A percentile compares a stretch with the other conserved stretches of the same genome.
phyloP scores from a whole-genome alignment of 345 rosid genomes.

The Isatis tinctoria region DNA sequence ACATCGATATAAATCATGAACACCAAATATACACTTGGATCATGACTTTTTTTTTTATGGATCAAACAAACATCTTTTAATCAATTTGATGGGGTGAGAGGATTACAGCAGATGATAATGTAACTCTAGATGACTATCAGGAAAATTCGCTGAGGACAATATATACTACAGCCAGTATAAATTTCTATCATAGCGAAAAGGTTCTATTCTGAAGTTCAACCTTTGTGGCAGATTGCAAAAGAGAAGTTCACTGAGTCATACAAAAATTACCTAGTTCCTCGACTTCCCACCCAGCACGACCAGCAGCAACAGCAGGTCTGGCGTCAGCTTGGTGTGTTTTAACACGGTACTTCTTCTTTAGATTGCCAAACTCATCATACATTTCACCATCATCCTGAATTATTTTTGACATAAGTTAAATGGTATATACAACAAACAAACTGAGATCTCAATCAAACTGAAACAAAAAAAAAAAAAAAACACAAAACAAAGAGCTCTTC shows the following conservation, averaged over 20 bases:
- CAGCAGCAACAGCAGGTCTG: conserved; percentile 64
- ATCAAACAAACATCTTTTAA: background rate
- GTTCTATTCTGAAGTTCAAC: background rate
- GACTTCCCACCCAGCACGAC: conserved; percentile 99
- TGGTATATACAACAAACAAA: background rate
- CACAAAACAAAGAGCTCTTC: background rate
- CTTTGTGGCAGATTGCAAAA: background rate
- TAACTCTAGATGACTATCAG: background rate
- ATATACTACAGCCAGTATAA: background rate
- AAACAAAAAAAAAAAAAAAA: background rate
- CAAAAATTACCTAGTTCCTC: conserved; percentile 68
- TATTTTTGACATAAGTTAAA: conserved; percentile 10
- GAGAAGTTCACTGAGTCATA: background rate
- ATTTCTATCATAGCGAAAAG: background rate
- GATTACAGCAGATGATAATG: background rate
- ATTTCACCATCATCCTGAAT: conserved; percentile 94
- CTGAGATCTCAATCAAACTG: background rate
- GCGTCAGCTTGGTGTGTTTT: conserved; percentile 76
- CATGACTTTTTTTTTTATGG: background rate
- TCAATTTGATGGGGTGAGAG: background rate
- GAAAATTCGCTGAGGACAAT: background rate
- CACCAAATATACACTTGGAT: background rate
- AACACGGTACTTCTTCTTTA: conserved; percentile 91
- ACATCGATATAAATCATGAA: background rate
- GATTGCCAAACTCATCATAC: conserved; percentile 98